Percentiles rank a stretch among this genome's conserved stretches.
These are phyloP conservation scores for Pseudocercospora macadamiae DNA, from an alignment of 2,329 filamentous ascomycete genomes.

Conservation along the genomic window DNA sequence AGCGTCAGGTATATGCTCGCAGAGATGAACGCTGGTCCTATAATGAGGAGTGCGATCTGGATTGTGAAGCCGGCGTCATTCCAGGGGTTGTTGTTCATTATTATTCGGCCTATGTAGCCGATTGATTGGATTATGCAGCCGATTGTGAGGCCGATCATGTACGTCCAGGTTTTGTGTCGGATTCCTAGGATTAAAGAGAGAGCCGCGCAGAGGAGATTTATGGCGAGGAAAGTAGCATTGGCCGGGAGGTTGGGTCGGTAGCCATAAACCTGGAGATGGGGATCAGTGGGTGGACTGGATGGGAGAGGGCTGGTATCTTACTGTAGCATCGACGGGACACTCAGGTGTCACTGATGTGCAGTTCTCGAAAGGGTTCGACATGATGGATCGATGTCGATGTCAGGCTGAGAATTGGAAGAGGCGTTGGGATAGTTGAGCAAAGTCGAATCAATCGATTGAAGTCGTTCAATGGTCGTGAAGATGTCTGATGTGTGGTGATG, in stretches of 20 bases:
- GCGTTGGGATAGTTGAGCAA: too few species aligned
- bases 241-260: slow-evolving; percentile 15
- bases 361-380: neutral
- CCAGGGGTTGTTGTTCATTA: slow-evolving; percentile 47
- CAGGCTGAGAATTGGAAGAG: too few species aligned
- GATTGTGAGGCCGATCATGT: slow-evolving; percentile 43
- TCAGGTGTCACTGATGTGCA: neutral
- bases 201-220: slow-evolving; percentile 40
- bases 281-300: neutral
- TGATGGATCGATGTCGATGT: too few species aligned
- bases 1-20: slow-evolving; percentile 53
- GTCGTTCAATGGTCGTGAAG: neutral
- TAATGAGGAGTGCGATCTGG: slow-evolving; percentile 46
- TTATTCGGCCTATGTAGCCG: slow-evolving; percentile 48
- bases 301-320: neutral
- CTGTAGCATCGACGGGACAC: neutral
- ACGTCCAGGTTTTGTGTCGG: slow-evolving; percentile 41
- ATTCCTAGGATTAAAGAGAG: slow-evolving; percentile 39
- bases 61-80: slow-evolving; percentile 44
- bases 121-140: slow-evolving; percentile 47
- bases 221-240: slow-evolving; percentile 43
- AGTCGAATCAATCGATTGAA: too few species aligned
- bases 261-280: neutral
- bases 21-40: slow-evolving; percentile 49
- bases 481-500: neutral